A percentile compares a stretch with the other conserved stretches of the same genome.
Conservation (phyloP, 2,329 filamentous ascomycete genomes). For the Paecilomyces fulvus region DNA sequence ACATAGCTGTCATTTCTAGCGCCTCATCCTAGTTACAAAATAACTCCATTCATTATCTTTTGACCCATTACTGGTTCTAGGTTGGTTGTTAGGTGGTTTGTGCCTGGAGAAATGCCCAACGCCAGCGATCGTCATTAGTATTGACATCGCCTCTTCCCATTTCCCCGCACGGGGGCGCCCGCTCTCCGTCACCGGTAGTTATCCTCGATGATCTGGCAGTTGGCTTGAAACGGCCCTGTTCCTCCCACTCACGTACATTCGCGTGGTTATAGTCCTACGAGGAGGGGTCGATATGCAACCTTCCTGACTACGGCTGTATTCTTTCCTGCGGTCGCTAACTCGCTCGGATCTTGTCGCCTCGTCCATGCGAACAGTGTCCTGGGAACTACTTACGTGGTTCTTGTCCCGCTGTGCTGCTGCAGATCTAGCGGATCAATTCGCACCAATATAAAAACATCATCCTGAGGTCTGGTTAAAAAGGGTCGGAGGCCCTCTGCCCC, state of each 20-base stretch:
- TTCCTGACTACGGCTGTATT: not conserved
- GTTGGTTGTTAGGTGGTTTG: not conserved
- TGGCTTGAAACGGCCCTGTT: not conserved
- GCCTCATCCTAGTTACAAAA: not conserved
- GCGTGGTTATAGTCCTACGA: not conserved
- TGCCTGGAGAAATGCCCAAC: not conserved
- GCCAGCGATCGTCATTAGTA: not conserved
- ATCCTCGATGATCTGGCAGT: not conserved
- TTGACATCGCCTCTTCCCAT: not conserved
- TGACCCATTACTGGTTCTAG: not conserved
- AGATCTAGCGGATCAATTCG: not conserved
- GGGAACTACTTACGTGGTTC: not conserved
- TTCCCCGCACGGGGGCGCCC: not conserved
- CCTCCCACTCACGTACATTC: not conserved
- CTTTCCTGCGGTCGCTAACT: not conserved
- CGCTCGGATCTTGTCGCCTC: not conserved
- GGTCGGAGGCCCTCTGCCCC: not conserved
- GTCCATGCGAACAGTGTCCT: not conserved
- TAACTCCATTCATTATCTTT: not conserved
- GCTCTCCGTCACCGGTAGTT: not conserved
- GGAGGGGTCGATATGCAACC: not conserved
- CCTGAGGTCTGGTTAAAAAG: not conserved
- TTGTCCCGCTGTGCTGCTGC: not conserved
- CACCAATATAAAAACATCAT: not conserved
- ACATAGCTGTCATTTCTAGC: too few species aligned